phyloP scores from a whole-genome alignment of 352 stramenopile genomes.

The Pythium volutum region DNA sequence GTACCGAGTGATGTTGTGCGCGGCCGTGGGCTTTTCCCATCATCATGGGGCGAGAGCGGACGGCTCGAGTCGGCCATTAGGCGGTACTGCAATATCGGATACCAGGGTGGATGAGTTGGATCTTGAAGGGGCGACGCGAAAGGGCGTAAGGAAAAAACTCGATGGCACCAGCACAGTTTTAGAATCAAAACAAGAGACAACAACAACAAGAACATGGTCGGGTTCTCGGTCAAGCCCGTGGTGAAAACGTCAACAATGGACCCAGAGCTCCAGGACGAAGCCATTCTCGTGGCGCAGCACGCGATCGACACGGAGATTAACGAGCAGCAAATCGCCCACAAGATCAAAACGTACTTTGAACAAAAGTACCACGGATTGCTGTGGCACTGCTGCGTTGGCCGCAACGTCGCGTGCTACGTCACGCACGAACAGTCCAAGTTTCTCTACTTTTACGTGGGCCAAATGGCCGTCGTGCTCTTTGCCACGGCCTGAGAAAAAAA shows the following conservation, averaged over 20 bases:
- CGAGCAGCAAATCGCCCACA: slow-evolving; percentile 89
- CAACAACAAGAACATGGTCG: slow-evolving; percentile 31
- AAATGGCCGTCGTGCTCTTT: slow-evolving; percentile 93
- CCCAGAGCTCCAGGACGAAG: slow-evolving; percentile 81
- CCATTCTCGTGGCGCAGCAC: slow-evolving; percentile 72
- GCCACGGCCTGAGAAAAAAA: slow-evolving; percentile 61
- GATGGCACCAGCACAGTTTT: too few species aligned
- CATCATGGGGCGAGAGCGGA: background rate
- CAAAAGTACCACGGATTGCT: slow-evolving; percentile 88
- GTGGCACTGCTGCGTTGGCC: slow-evolving; percentile 94
- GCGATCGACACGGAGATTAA: slow-evolving; percentile 79
- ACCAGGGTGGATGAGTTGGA: too few species aligned
- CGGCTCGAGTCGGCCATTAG: background rate
- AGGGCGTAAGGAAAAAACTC: background rate
- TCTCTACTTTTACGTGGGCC: slow-evolving; percentile 96
- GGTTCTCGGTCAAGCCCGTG: slow-evolving; percentile 69
- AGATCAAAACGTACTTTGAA: slow-evolving; percentile 92
- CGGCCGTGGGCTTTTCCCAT: too few species aligned
- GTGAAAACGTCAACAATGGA: slow-evolving; percentile 89
- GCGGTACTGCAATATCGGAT: background rate
- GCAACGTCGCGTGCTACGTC: slow-evolving; percentile 94
- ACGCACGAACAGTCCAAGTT: slow-evolving; percentile 94
- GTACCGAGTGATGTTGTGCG: too few species aligned
- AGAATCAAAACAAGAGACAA: too few species aligned
- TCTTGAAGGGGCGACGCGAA: slow-evolving; percentile 4